Evolutionary conservation across 495 filamentous ascomycete species (phyloP), one percentile per base, ranked within the genome.

Genomic region (Lasiosphaeria miniovina): DNA sequence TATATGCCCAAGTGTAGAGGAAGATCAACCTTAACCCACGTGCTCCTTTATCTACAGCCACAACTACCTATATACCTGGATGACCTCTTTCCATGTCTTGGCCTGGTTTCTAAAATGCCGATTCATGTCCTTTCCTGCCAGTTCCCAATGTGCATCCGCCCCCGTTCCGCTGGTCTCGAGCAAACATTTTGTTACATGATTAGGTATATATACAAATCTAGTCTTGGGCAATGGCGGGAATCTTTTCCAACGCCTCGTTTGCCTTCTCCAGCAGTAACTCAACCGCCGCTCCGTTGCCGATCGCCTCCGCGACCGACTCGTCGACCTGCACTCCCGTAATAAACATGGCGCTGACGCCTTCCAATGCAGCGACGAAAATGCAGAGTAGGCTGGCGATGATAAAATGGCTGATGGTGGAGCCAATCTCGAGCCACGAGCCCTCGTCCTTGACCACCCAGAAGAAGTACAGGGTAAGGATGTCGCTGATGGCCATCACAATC

Each of bases 371-470:
- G 46, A 99, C 93, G 73, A 98, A 99, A 4, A 96, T 85, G 67
- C 91, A 93, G 40, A 98, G 70, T 65, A 89, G 62, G 69, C 91
- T 96, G 15, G 91, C 93, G 73, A 99, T 98, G 60, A 84, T 84
- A 71, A 97, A 99, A 65, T 96, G 90, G 65, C 84, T 94, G 61
- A 99, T 99, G 1, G 89, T 96, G 36, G 89, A 93, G 51, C 95
- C 95, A 67, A 98, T 99, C 66, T 99, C 95, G 54, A 99, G 75
- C 95, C 95, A 99, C 40, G 86, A 91, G 0, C 95, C 94, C 70
- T 98, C 92, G 69, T 99, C 95, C 57, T 86, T 86, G 6, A 99
- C 95, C 69, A 96, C 87, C 82, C 88, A 99, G 74, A 99, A 99
- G 80, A 99, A 99, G 71, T 94, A 91, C 56, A 99, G 79, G 4